phyloP scores from a whole-genome alignment of 1,284 basidiomycete genomes.

The Malassezia cuniculi region DNA sequence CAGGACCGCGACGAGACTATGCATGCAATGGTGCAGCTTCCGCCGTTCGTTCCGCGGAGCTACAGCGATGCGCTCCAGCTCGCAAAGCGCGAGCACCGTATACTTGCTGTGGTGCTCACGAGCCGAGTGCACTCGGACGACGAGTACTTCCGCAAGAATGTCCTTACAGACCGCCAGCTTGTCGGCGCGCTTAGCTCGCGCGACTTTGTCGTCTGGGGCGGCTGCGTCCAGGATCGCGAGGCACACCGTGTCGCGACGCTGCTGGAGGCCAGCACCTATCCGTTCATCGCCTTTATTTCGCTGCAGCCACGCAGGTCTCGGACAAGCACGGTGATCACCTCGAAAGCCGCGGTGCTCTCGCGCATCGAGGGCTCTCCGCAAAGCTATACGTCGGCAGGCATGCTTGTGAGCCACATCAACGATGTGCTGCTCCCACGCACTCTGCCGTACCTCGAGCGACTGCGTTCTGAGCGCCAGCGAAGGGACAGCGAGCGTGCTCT shows the following conservation, averaged over 20 bases:
- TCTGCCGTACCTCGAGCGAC: conserved; percentile 19
- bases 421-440: conserved; percentile 31
- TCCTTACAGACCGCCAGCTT: conserved; percentile 61
- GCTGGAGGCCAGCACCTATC: conserved; percentile 74
- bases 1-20: background rate
- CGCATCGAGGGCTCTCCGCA: conserved; percentile 28
- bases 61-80: conserved; percentile 66
- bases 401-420: conserved; percentile 23
- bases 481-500: conserved; percentile 28
- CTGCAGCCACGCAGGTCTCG: conserved; percentile 55
- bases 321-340: background rate
- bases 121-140: conserved; percentile 82
- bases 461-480: conserved; percentile 21
- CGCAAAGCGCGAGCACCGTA: conserved; percentile 59
- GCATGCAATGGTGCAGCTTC: conserved; percentile 9
- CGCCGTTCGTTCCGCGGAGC: conserved; percentile 58
- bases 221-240: conserved; percentile 65
- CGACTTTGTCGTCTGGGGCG: conserved; percentile 69
- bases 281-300: conserved; percentile 77
- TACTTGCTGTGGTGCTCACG: conserved; percentile 71
- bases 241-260: conserved; percentile 75
- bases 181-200: conserved; percentile 58
- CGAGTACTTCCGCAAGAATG: conserved; percentile 69
- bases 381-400: conserved; percentile 18
- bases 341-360: conserved; percentile 27